A percentile compares a stretch with the other conserved stretches of the same genome.
Evolutionary conservation across 495 filamentous ascomycete genomes (phyloP).

Genomic region (Sordaria brevicollis): DNA sequence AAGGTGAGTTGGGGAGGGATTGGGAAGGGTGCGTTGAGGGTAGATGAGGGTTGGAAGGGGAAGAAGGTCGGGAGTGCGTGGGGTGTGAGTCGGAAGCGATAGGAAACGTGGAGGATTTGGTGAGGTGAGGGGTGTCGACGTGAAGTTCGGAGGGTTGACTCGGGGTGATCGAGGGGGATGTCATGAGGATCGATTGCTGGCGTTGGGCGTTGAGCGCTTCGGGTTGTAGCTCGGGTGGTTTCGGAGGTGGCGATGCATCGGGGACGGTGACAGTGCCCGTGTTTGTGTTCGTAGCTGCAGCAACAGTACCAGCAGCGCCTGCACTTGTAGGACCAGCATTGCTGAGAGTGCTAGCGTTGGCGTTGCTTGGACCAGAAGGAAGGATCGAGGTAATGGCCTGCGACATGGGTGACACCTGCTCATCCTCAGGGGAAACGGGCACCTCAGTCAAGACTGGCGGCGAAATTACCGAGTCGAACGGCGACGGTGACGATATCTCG

Average conservation of each 20-base stretch:
- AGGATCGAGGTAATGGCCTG: neutral
- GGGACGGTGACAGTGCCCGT: neutral
- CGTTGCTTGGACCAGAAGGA: neutral
- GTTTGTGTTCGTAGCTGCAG: neutral
- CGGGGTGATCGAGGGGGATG: neutral
- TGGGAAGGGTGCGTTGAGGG: neutral
- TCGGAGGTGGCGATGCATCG: neutral
- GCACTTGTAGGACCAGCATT: neutral
- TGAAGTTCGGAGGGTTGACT: neutral
- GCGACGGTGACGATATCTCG: neutral
- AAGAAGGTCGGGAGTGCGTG: neutral
- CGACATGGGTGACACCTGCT: neutral
- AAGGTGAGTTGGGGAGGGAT: neutral
- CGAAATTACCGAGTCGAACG: neutral
- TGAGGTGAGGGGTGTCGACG: neutral
- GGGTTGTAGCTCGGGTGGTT: neutral
- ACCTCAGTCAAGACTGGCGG: neutral
- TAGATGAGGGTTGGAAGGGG: neutral
- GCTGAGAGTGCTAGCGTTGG: neutral
- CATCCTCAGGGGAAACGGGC: neutral
- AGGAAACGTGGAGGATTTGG: neutral
- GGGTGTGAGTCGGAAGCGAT: neutral
- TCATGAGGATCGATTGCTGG: neutral
- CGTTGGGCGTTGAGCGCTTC: neutral
- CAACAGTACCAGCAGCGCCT: neutral